These are phyloP conservation scores for Cladosporium austrohemisphaericum DNA, from an alignment of 2,329 filamentous ascomycete genomes.

Conservation along the genomic window DNA sequence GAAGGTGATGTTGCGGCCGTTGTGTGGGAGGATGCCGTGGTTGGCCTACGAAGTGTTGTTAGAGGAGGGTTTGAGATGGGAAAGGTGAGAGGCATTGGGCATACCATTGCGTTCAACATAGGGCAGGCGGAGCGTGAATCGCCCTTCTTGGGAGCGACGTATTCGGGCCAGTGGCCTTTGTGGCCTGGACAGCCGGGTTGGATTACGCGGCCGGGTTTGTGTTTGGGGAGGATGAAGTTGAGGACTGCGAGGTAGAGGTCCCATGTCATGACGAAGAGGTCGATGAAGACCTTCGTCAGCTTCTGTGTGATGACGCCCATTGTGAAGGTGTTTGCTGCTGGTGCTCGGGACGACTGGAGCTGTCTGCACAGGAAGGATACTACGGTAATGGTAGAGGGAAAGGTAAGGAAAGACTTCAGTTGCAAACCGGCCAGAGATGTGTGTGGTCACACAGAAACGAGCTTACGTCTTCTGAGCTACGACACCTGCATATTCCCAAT, in stretches of 20 bases:
- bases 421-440: no score
- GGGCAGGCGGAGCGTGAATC: slow-evolving; percentile 33
- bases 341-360: no score
- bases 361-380: no score
- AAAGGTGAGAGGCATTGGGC: background rate
- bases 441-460: no score
- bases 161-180: slow-evolving; percentile 36
- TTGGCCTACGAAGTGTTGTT: slow-evolving; percentile 15
- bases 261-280: slow-evolving; percentile 38
- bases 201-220: slow-evolving; percentile 36
- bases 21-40: slow-evolving; percentile 30
- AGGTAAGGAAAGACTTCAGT: no score
- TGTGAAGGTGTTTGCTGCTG: background rate
- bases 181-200: slow-evolving; percentile 35
- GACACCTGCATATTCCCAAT: no score
- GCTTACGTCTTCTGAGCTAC: no score
- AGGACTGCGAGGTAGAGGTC: slow-evolving; percentile 38
- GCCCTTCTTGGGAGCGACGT: slow-evolving; percentile 34
- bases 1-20: slow-evolving; percentile 30
- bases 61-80: background rate
- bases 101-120: slow-evolving; percentile 30
- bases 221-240: slow-evolving; percentile 37
- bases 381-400: no score
- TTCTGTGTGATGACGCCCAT: slow-evolving; percentile 8
- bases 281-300: slow-evolving; percentile 26